Evolutionary conservation across 2,329 filamentous ascomycete species (phyloP), one percentile per base, ranked within the genome.

Genomic region (Plectosphaerella cucumerina): DNA sequence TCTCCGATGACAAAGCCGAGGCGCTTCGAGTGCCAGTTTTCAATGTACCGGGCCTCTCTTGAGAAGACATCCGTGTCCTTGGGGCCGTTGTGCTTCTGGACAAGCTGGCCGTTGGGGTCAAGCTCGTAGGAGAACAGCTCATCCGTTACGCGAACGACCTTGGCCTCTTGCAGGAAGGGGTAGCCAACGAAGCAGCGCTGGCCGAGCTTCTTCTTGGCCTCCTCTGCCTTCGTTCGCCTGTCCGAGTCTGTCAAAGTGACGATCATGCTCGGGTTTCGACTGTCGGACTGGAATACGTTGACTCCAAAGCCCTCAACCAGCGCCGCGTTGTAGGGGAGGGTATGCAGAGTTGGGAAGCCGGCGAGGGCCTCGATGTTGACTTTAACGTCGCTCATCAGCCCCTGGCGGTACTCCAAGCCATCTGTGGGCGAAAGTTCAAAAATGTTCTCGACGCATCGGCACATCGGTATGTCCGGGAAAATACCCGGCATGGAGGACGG

Each of bases 261-360:
- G 21, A 97, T 83, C 84, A 97, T 92, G 68, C 93, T 99, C 68
- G 97, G 92, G 63, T 97, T 97, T 47, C 90, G 86, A 65, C 92
- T 97, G 59, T 97, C 94, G 60, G 93, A 85, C 65, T 96, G 91
- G 74, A 99, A 99, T 33, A 99, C 90, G 56, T 86, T 94, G 54
- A 99, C 89, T 3, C 91, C 91, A 58, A 96, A 96, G 9, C 86
- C 89, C 45, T 71, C 66, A 9, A 74, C 62, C 18, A 97, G 76
- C 51, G 84, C 80, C 2, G 90, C 94, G 53, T 84, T 85, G 66
- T 94, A 92, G 1, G 90, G 88, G 39, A 99, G 72, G 2, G 89
- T 94, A 57, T 92, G 89, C 61, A 99, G 71, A 57, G 87, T 94
- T 6, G 94, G 94, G 67, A 99, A 99, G 4, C 94, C 94, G 51